Evolutionary conservation across 2,329 filamentous ascomycete genomes (phyloP).

Genomic region (Fusarium nurragi): DNA sequence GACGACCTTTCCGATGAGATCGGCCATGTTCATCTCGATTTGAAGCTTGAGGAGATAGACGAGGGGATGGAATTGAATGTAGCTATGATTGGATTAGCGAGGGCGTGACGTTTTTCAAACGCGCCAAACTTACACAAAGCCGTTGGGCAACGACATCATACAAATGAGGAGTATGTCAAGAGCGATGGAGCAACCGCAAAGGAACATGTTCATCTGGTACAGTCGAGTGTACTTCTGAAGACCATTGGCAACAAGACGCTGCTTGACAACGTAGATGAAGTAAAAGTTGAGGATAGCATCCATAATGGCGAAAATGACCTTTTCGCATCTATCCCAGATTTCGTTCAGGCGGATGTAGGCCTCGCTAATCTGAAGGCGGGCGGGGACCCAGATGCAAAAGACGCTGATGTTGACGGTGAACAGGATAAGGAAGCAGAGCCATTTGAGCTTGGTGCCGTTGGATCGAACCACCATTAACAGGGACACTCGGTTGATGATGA

Average conservation of each 20-base stretch:
- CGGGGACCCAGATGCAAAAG: conserved; percentile 62
- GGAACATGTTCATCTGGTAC: conserved; percentile 49
- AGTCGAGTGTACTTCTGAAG: conserved; percentile 60
- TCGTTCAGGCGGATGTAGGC: conserved; percentile 55
- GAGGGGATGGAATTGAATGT: conserved; percentile 45
- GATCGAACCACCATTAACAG: conserved; percentile 55
- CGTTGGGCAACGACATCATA: conserved; percentile 45
- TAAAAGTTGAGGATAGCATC: conserved; percentile 59
- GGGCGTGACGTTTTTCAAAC: fast-evolving
- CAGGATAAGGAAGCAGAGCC: conserved; percentile 54
- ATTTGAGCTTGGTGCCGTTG: conserved; percentile 52
- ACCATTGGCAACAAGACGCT: conserved; percentile 57
- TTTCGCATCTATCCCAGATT: conserved; percentile 62
- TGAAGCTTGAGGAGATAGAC: conserved; percentile 45
- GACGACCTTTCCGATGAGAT: conserved; percentile 44
- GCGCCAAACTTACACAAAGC: conserved; percentile 37
- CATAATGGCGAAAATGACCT: conserved; percentile 58
- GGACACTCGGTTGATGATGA: conserved; percentile 61
- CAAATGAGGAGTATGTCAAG: conserved; percentile 43
- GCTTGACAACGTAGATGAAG: conserved; percentile 56
- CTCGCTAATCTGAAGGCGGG: conserved; percentile 53
- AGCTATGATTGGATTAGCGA: conserved; percentile 15
- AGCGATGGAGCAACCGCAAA: conserved; percentile 45
- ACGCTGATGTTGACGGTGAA: conserved; percentile 59
- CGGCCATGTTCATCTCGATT: conserved; percentile 47